Evolutionary conservation across 164 flowering plant species (phyloP), one percentile per base, ranked within the genome.

Genomic region (Magnolia kwangsiensis): DNA sequence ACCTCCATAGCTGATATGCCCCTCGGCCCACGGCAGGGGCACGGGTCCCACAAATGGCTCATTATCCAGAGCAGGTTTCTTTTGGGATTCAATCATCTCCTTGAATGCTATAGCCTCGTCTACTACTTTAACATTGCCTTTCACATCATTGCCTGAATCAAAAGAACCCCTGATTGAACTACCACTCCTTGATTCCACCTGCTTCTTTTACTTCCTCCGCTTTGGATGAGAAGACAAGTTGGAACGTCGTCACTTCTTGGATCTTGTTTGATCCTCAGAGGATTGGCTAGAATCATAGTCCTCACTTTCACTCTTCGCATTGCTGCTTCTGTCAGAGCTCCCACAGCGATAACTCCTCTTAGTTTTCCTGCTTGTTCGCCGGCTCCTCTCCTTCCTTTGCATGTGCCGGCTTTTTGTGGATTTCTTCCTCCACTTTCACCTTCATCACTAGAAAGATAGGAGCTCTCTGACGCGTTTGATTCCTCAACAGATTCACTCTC

Each of bases 1-100:
- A 20, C 99, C 99, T 78, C 99, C 99, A 85, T 96, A 94, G 77
- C 99, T 96, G 72, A 96, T 92, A 83, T 96, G 99, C 27, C 99
- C 99, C 73, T 96, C 99, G 37, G 98, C 98, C 72, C 77, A 90
- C 0, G 99, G 98, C 85, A 94, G 78, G 1, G 99, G 99, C 86
- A 84, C 77, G 24, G 99, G 99, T 16, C 99, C 99, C 51, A 96
- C 97, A 19, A 80, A 67, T 1, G 85, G 85, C 13, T 94, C 99
- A 72, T 89, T 84, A 8, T 91, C 95, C 81, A 91, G 31, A 21
- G 24, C 24, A 1, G 88, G 80, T 75, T 88, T 94, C 89, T 92
- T 96, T 78, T 90, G 90, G 3, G 80, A 74, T 80, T 96, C 97
- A 29, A 93, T 74, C 85, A 91, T 81, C 74, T 96, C 99, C 75